Evolutionary conservation across 2,329 filamentous ascomycete genomes (phyloP).

Genomic region (Epichloe sylvatica): DNA sequence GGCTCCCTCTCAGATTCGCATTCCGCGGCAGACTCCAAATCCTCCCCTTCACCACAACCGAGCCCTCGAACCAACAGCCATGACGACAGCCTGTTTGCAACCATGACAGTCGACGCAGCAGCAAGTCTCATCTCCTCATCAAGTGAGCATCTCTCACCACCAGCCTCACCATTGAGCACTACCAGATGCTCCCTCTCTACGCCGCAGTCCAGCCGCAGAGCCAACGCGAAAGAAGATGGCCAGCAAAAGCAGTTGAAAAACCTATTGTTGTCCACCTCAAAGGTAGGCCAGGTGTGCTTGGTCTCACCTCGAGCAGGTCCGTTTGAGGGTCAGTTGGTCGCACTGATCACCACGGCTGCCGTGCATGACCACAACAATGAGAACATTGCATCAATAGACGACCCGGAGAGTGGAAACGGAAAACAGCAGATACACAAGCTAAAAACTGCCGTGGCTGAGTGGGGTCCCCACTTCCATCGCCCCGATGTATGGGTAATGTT

Average conservation of each 20-base stretch:
- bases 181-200: neutral
- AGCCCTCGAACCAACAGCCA: slow-evolving; percentile 4
- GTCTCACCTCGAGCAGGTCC: slow-evolving; percentile 34
- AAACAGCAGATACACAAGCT: slow-evolving; percentile 28
- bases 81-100: slow-evolving; percentile 4
- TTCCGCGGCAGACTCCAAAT: neutral
- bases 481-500: slow-evolving; percentile 37
- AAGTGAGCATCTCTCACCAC: neutral
- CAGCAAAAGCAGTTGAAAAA: slow-evolving; percentile 17
- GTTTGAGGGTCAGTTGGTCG: slow-evolving; percentile 35
- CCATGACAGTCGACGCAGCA: slow-evolving; percentile 7
- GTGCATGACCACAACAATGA: slow-evolving; percentile 7
- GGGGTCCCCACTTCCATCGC: slow-evolving; percentile 17
- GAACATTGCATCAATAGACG: slow-evolving; percentile 18
- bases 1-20: neutral
- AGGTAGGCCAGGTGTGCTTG: slow-evolving; percentile 28
- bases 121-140: slow-evolving; percentile 5
- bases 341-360: slow-evolving; percentile 27
- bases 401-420: slow-evolving; percentile 25
- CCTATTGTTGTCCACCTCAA: slow-evolving; percentile 25
- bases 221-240: neutral
- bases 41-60: neutral
- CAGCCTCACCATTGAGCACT: neutral
- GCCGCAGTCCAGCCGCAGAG: neutral
- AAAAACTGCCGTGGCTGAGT: slow-evolving; percentile 25